phyloP scores from a whole-genome alignment of 2,329 filamentous ascomycete genomes.

The Aspergillus luchuensis region DNA sequence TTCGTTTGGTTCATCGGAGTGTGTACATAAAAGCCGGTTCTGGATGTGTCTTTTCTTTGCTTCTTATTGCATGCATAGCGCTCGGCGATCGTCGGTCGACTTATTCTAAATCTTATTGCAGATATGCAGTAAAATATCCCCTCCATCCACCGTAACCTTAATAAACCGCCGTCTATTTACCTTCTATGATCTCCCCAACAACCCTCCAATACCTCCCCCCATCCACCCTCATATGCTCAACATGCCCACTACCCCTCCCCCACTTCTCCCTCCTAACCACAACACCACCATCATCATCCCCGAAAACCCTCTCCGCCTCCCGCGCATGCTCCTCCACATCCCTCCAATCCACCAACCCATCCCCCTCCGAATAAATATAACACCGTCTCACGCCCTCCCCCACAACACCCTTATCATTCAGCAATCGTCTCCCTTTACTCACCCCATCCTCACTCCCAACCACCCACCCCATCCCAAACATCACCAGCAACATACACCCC shows the following conservation, averaged over 20 bases:
- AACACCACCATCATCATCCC: slow-evolving; percentile 27
- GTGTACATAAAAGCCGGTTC: neutral
- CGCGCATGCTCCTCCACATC: slow-evolving; percentile 12
- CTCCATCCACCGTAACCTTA: too few species aligned
- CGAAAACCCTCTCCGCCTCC: neutral
- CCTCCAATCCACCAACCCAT: slow-evolving; percentile 6
- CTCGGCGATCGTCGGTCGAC: slow-evolving; percentile 20
- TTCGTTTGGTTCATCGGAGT: neutral
- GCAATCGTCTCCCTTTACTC: neutral
- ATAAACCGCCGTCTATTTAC: too few species aligned
- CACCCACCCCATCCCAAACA: neutral
- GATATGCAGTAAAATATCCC: too few species aligned
- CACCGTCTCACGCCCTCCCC: neutral
- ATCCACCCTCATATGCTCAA: slow-evolving; percentile 43
- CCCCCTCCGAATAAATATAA: slow-evolving; percentile 11
- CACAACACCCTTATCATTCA: neutral
- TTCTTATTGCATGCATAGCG: slow-evolving; percentile 29
- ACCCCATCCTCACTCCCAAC: slow-evolving; percentile 1
- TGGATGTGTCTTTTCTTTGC: slow-evolving; percentile 9
- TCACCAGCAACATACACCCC: neutral
- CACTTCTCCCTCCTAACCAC: slow-evolving; percentile 41
- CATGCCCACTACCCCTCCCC: slow-evolving; percentile 37
- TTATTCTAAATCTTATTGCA: neutral
- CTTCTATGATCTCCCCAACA: slow-evolving; percentile 21
- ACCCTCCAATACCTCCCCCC: slow-evolving; percentile 44